These are phyloP conservation scores for Casuarina equisetifolia DNA, from an alignment of 306 rosid genomes.

Conservation along the genomic window DNA sequence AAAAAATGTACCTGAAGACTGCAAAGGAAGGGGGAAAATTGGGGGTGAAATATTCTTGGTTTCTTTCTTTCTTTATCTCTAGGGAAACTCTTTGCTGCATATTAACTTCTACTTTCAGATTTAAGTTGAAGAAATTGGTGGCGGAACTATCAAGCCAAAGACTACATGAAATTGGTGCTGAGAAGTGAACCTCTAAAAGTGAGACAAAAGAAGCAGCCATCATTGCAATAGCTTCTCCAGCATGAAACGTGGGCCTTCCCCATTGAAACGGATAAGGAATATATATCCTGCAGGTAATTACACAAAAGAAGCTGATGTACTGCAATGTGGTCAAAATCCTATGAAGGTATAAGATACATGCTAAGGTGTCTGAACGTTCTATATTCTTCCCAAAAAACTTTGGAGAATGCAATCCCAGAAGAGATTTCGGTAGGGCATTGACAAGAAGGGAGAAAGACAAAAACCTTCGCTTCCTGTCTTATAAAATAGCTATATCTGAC, in stretches of 20 bases:
- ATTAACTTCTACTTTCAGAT: not conserved
- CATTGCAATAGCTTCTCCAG: constrained; percentile 78
- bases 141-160: not conserved
- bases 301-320: not conserved
- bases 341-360: not conserved
- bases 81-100: not conserved
- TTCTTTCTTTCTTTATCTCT: not conserved
- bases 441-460: not conserved
- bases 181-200: constrained; percentile 64
- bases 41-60: not conserved
- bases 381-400: not conserved
- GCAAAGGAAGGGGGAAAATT: constrained; percentile 22
- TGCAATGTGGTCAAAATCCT: not conserved
- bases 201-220: constrained; percentile 82
- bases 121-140: not conserved
- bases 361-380: not conserved
- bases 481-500: no score
- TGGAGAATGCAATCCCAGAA: not conserved
- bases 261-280: constrained; percentile 87
- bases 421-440: not conserved
- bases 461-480: no score
- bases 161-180: not conserved
- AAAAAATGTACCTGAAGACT: constrained; percentile 79
- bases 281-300: constrained; percentile 53
- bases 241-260: constrained; percentile 83